These are phyloP conservation scores for Stentor coeruleus DNA, from an alignment of 73 alveolate species.

Conservation along the genomic window DNA sequence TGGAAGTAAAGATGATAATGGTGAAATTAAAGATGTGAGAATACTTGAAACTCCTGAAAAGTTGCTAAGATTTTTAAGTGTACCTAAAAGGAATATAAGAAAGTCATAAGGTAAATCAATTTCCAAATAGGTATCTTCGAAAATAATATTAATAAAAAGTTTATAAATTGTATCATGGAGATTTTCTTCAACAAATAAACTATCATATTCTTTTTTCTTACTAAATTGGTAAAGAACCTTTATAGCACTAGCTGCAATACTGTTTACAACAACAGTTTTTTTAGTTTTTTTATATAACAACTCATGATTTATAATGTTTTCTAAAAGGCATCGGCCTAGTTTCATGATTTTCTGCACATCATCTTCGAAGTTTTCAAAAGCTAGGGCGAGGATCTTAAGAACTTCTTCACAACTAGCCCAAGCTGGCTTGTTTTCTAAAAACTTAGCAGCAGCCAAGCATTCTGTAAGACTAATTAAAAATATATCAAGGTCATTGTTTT, in stretches of 20 bases:
- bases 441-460: background rate
- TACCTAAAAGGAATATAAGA: background rate
- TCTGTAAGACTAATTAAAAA: background rate
- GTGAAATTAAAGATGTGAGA: background rate
- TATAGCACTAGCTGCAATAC: background rate
- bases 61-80: background rate
- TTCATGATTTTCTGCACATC: background rate
- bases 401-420: background rate
- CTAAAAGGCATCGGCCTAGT: background rate
- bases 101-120: background rate
- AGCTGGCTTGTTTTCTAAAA: background rate
- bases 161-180: background rate
- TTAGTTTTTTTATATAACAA: background rate
- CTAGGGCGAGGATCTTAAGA: background rate
- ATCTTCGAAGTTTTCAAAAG: slow-evolving; percentile 2
- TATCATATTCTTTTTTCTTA: slow-evolving; percentile 8
- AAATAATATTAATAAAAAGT: background rate
- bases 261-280: background rate
- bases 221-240: slow-evolving; percentile 10
- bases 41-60: background rate
- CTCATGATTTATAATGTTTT: background rate
- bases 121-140: slow-evolving; percentile 2
- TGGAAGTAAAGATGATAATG: slow-evolving; percentile 10
- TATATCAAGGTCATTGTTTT: slow-evolving; percentile 2
- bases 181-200: background rate